Conservation (phyloP, 192 early-diverging fungal genomes). For the Allomyces macrogynus region DNA sequence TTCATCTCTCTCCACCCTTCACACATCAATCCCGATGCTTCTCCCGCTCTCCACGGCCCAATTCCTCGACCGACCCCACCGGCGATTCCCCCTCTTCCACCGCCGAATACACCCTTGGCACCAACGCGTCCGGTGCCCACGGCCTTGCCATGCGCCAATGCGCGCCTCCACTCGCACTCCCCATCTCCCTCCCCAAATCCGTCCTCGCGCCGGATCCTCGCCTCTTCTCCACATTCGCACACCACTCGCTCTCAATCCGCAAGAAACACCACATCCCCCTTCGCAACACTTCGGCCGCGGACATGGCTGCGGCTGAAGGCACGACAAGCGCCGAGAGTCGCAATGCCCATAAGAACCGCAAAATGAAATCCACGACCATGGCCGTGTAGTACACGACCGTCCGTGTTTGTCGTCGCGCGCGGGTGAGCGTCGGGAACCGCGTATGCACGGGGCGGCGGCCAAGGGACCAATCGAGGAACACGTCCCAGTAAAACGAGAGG, state of each 20-base stretch:
- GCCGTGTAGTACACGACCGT: slow-evolving; percentile 53
- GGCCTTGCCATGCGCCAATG: too few species aligned
- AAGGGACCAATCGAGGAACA: slow-evolving; percentile 77
- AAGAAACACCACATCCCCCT: slow-evolving; percentile 93
- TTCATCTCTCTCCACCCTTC: too few species aligned
- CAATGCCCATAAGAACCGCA: slow-evolving; percentile 71
- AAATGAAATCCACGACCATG: slow-evolving; percentile 52
- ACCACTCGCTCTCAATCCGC: slow-evolving; percentile 62
- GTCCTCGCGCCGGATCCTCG: too few species aligned
- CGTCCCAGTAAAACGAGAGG: slow-evolving; percentile 92
- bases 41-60: too few species aligned
- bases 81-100: too few species aligned
- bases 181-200: too few species aligned
- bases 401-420: slow-evolving; percentile 39
- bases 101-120: too few species aligned
- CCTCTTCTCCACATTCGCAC: background rate
- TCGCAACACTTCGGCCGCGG: slow-evolving; percentile 64
- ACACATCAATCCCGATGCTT: too few species aligned
- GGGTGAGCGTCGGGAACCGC: slow-evolving; percentile 23
- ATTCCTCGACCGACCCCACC: too few species aligned
- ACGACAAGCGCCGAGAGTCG: slow-evolving; percentile 41
- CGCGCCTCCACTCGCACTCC: too few species aligned
- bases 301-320: slow-evolving; percentile 40
- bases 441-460: slow-evolving; percentile 12
- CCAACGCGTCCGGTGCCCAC: too few species aligned